Conservation (phyloP, 345 rosid species). For the Lepidium sativum region DNA sequence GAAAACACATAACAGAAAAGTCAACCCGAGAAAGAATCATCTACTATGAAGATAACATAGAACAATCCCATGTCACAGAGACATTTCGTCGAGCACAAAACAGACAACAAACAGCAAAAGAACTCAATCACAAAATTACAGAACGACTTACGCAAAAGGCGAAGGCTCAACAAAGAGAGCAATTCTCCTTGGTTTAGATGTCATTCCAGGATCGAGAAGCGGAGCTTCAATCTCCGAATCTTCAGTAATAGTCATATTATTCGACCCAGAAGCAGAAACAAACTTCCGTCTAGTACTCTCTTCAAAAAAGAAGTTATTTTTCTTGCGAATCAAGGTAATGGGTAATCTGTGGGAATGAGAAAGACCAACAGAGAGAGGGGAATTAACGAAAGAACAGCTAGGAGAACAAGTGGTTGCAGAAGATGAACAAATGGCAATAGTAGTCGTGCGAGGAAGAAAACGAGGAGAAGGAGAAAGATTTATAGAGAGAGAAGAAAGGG, state of each 20-base stretch:
- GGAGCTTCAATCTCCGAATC: conserved; percentile 41
- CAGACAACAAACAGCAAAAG: not conserved
- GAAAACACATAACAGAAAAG: not conserved
- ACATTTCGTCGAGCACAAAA: conserved; percentile 25
- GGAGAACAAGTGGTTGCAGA: conserved; percentile 8
- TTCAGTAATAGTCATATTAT: conserved; percentile 49
- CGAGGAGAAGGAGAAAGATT: conserved; percentile 35
- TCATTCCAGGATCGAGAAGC: conserved; percentile 41
- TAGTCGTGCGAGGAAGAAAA: conserved; percentile 11
- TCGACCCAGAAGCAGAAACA: conserved; percentile 20
- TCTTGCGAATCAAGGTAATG: conserved; percentile 24
- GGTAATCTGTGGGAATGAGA: conserved; percentile 26
- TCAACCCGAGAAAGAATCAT: not conserved
- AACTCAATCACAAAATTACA: not conserved
- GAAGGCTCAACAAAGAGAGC: conserved; percentile 98
- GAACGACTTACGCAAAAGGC: conserved; percentile 78
- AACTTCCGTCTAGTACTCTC: not conserved
- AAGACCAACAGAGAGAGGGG: conserved; percentile 18
- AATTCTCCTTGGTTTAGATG: conserved; percentile 62
- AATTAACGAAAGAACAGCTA: conserved; percentile 4
- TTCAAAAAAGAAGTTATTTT: not conserved
- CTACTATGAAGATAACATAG: not conserved
- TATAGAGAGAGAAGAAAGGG: conserved; percentile 48
- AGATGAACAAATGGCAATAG: conserved; percentile 6
- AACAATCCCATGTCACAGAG: not conserved